Percentiles rank a stretch among this genome's conserved stretches.
Conservation (phyloP, 768 basidiomycete species). For the Boletus subparvulus region DNA sequence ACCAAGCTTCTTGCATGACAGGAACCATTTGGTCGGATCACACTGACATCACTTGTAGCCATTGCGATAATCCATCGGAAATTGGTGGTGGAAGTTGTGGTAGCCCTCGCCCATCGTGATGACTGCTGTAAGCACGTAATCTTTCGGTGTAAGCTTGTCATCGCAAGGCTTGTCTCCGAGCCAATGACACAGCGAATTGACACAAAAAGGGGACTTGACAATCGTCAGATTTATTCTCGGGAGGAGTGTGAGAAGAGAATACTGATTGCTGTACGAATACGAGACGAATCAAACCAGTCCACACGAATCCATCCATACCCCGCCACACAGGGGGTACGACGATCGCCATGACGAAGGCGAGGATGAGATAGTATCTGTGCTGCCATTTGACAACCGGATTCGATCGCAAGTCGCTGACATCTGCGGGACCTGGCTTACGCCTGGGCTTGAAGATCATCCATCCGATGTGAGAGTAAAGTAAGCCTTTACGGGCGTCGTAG, state of each 20-base stretch:
- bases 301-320: conserved; percentile 20
- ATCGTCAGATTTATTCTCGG: background rate
- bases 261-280: conserved; percentile 82
- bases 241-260: conserved; percentile 1
- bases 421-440: conserved; percentile 79
- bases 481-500: conserved; percentile 84
- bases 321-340: conserved; percentile 51
- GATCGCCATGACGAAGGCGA: conserved; percentile 67
- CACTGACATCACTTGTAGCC: conserved; percentile 87
- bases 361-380: conserved; percentile 67
- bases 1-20: conserved; percentile 46
- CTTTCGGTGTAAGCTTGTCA: conserved; percentile 88
- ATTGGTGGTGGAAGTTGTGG: conserved; percentile 95
- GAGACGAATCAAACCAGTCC: conserved; percentile 50
- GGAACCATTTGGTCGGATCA: conserved; percentile 89
- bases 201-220: conserved; percentile 81
- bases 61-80: conserved; percentile 94
- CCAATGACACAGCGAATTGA: conserved; percentile 94
- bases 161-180: conserved; percentile 87
- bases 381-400: conserved; percentile 81
- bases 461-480: conserved; percentile 79
- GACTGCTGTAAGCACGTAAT: conserved; percentile 82
- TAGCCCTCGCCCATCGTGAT: conserved; percentile 94
- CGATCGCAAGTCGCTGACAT: conserved; percentile 77
- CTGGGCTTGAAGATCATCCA: conserved; percentile 94